Evolutionary conservation across 306 rosid species (phyloP), one percentile per base, ranked within the genome.

Genomic region (Trifolium fragiferum): DNA sequence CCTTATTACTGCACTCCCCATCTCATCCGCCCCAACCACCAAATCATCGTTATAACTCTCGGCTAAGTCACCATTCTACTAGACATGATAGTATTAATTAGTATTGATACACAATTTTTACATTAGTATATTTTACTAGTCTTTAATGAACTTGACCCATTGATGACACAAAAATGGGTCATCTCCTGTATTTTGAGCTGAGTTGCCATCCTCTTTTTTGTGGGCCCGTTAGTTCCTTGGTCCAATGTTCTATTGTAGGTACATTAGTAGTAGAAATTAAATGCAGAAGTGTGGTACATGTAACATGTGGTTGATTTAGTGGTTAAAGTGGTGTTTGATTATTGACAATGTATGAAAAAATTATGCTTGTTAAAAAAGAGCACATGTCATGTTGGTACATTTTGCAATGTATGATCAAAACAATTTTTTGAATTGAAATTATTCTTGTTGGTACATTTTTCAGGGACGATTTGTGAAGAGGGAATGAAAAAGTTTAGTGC

Each of bases 391-490:
- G 11, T 60, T 30, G 57, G 23, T 32, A 30, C 40, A 18, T 72
- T 61, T 38, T 78, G 85, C 87, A 94, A 30, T 30, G 6, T 30
- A 30, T 30, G 33, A 30, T 30, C 33, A 30, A 30, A 30, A 30
- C 33, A 30, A 30, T 30, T 30, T 30, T 30, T 30, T 30, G 6
- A 30, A 32, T 19, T 41, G 6, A 30, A 35, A 21, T 11, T 12
- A 2, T 5, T 12, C 8, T 5, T 47, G 11, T 60, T 30, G 57
- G 18, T 32, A 30, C 40, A 18, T 72, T 61, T 38, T 78, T 84
- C 87, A 94, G 97, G 99, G 99, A 66, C 91, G 99, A 53, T 94
- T 94, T 60, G 99, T 90, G 87, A 94, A 88, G 88, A 87, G 90
- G 77, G 80, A 80, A 76, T 87, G 91, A 88, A 76, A 88, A 76